phyloP scores from a whole-genome alignment of 2,329 filamentous ascomycete genomes.

The Ophiocordyceps australis region DNA sequence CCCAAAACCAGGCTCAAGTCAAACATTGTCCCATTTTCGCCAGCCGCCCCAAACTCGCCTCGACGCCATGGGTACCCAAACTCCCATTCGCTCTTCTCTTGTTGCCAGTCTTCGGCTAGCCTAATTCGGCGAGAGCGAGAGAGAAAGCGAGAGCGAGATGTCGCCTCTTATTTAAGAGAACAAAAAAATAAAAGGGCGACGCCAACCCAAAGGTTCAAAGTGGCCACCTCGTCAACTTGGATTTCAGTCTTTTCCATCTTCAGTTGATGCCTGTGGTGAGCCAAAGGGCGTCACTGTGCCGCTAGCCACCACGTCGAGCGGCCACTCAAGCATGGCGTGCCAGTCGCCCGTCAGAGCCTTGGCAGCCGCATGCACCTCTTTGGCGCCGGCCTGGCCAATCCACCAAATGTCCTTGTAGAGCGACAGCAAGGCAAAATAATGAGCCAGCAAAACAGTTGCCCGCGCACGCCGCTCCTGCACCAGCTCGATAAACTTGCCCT shows the following conservation, averaged over 20 bases:
- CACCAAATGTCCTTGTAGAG: conserved; percentile 3
- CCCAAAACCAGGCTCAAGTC: no score
- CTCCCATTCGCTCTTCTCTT: no score
- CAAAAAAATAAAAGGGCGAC: neutral
- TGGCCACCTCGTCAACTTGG: no score
- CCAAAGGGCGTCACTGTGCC: conserved; percentile 1
- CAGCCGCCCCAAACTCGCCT: no score
- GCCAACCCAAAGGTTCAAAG: no score
- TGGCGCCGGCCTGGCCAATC: conserved; percentile 2
- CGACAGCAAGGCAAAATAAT: conserved; percentile 3
- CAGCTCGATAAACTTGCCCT: conserved; percentile 4
- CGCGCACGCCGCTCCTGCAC: conserved; percentile 2
- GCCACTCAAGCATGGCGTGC: conserved; percentile 2
- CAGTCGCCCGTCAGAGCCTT: conserved; percentile 1
- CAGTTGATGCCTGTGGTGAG: neutral
- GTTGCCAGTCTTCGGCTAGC: no score
- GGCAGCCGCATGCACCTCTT: conserved; percentile 2
- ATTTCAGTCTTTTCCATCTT: no score
- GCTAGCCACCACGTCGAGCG: conserved; percentile 1
- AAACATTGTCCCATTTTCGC: no score
- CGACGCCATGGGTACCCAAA: no score
- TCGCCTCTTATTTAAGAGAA: neutral
- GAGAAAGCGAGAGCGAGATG: conserved; percentile 1
- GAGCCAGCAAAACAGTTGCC: conserved; percentile 2
- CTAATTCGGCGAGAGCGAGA: conserved; percentile 1